phyloP scores from a whole-genome alignment of 1,284 basidiomycete genomes.

The Xerocomus amazonicus region DNA sequence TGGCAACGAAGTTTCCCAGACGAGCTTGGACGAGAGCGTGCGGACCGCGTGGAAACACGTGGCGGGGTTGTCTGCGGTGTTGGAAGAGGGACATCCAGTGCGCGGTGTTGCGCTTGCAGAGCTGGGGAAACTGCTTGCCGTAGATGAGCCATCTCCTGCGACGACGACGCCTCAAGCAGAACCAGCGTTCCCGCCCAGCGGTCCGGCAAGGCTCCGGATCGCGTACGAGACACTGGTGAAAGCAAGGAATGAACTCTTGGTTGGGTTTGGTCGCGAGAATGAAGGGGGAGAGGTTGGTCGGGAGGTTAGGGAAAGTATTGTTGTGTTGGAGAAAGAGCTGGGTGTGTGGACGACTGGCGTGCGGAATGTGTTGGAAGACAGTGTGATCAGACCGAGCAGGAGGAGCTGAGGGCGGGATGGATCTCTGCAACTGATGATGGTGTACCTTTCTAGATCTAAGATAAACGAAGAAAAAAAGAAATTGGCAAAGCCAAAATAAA shows the following conservation, averaged over 20 bases:
- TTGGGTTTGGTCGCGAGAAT: slow-evolving; percentile 60
- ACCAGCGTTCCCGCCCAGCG: slow-evolving; percentile 56
- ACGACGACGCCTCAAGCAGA: slow-evolving; percentile 4
- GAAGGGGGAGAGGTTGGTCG: slow-evolving; percentile 62
- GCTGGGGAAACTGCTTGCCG: slow-evolving; percentile 75
- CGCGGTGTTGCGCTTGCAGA: slow-evolving; percentile 76
- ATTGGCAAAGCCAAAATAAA: slow-evolving; percentile 7
- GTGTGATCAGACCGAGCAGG: background rate
- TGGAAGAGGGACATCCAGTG: slow-evolving; percentile 73
- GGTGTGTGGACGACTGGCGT: slow-evolving; percentile 51
- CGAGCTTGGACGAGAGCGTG: slow-evolving; percentile 60
- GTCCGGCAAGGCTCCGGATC: slow-evolving; percentile 55
- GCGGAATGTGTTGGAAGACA: slow-evolving; percentile 29
- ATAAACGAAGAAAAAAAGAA: no score
- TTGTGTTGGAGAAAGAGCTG: slow-evolving; percentile 64
- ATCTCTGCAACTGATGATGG: background rate
- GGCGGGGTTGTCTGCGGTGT: slow-evolving; percentile 54
- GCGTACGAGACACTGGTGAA: slow-evolving; percentile 61
- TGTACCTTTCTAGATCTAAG: no score
- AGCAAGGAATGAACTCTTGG: slow-evolving; percentile 54
- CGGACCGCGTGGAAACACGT: slow-evolving; percentile 53
- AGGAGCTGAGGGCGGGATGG: slow-evolving; percentile 7
- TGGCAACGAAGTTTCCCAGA: slow-evolving; percentile 38
- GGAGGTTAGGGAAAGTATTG: slow-evolving; percentile 52
- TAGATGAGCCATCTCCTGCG: slow-evolving; percentile 59